These are phyloP conservation scores for Fomitopsis schrenkii DNA, from an alignment of 1,284 basidiomycete species.

Conservation along the genomic window DNA sequence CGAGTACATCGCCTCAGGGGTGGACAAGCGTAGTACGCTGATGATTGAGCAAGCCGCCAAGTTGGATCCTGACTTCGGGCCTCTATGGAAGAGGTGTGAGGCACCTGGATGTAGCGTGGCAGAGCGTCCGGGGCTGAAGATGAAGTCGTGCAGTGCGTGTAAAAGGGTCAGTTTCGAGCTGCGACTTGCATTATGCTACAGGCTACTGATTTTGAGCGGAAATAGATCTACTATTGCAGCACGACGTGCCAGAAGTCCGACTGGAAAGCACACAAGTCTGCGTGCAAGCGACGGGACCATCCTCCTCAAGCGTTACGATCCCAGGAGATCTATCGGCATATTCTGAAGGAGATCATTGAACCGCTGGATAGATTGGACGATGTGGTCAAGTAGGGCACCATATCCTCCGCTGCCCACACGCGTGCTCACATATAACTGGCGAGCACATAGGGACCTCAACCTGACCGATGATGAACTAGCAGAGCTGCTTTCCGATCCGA, in stretches of 20 bases:
- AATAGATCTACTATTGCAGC: conserved; percentile 1
- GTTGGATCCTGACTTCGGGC: conserved; percentile 10
- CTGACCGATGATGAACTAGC: too few relatives aligned
- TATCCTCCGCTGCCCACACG: not conserved
- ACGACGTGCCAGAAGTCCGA: conserved; percentile 1
- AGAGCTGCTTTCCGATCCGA: too few relatives aligned
- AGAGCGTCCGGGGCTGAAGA: not conserved
- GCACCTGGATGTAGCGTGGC: conserved; percentile 1
- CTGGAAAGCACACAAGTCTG: conserved; percentile 1
- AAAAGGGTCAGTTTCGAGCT: not conserved
- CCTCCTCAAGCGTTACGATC: conserved; percentile 2
- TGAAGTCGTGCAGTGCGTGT: conserved; percentile 2
- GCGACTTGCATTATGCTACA: too few relatives aligned
- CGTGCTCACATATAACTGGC: too few relatives aligned
- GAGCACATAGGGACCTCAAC: too few relatives aligned
- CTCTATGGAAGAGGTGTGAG: conserved; percentile 13
- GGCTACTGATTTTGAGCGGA: not conserved
- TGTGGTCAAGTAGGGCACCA: not conserved
- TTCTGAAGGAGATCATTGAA: not conserved
- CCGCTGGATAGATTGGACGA: not conserved
- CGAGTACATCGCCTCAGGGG: conserved; percentile 8
- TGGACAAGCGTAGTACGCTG: conserved; percentile 2
- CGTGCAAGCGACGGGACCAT: not conserved
- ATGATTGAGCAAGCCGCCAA: conserved; percentile 14
- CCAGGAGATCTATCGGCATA: not conserved